These are phyloP conservation scores for Coemansia sp. DNA, from an alignment of 192 early-diverging fungal genomes.

Conservation along the genomic window DNA sequence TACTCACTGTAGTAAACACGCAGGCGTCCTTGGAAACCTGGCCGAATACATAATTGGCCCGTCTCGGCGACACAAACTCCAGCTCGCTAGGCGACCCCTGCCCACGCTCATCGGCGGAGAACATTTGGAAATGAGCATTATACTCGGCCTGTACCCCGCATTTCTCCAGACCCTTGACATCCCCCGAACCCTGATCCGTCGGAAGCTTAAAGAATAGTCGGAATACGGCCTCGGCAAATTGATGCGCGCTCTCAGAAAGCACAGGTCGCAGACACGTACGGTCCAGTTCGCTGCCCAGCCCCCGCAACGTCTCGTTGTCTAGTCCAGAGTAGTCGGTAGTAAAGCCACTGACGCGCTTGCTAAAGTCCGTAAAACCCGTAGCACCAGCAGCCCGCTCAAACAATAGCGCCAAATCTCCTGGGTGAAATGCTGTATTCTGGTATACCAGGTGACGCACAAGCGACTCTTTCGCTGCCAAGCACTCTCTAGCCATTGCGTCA, in stretches of 20 bases:
- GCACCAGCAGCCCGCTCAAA: background rate
- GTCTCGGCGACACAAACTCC: conserved; percentile 11
- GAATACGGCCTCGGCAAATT: conserved; percentile 2
- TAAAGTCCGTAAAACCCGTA: background rate
- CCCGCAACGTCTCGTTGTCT: background rate
- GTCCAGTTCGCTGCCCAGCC: background rate
- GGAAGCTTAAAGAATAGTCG: conserved; percentile 6
- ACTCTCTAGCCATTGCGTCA: background rate
- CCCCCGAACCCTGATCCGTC: background rate
- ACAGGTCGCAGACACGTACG: conserved; percentile 1
- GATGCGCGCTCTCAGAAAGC: background rate
- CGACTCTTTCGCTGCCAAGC: background rate
- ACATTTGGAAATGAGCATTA: conserved; percentile 1
- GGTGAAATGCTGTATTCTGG: conserved; percentile 4
- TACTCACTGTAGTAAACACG: background rate
- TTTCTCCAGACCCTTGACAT: background rate
- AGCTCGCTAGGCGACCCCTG: background rate
- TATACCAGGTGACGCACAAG: background rate
- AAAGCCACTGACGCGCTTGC: background rate
- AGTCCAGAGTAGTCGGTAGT: background rate
- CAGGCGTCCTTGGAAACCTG: background rate
- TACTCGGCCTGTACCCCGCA: background rate
- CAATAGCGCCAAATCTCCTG: conserved; percentile 3
- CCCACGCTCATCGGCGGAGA: background rate
- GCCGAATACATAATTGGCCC: background rate